phyloP scores from a whole-genome alignment of 2,329 filamentous ascomycete species.

The Diaporthe capsici region DNA sequence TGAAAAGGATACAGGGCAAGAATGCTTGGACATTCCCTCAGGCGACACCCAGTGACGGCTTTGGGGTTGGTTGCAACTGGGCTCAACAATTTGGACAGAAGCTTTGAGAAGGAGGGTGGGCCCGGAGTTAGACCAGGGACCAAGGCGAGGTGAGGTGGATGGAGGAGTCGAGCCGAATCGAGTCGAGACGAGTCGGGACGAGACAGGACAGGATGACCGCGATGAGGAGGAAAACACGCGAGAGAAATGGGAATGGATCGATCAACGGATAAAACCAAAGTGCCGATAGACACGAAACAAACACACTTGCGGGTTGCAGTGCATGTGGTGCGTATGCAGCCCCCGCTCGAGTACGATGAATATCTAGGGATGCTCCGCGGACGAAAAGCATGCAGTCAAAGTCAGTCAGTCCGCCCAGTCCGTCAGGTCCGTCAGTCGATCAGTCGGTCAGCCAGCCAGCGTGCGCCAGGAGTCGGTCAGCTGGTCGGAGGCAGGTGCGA shows the following conservation, averaged over 20 bases:
- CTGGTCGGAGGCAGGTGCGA: neutral
- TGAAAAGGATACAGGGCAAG: neutral
- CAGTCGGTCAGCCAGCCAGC: slow-evolving; percentile 3
- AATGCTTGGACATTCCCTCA: slow-evolving; percentile 19
- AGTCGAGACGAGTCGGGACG: neutral
- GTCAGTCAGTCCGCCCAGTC: neutral
- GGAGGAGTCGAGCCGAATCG: neutral
- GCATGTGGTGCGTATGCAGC: slow-evolving; percentile 18
- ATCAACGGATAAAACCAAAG: slow-evolving; percentile 1
- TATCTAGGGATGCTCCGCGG: neutral
- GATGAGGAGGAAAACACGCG: neutral
- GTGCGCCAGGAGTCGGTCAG: slow-evolving; percentile 2
- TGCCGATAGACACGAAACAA: neutral
- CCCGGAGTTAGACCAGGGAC: neutral
- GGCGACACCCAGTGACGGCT: neutral
- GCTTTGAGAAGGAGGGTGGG: slow-evolving; percentile 25
- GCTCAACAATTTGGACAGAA: slow-evolving; percentile 20
- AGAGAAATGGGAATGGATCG: neutral
- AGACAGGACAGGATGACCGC: neutral
- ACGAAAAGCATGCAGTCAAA: neutral
- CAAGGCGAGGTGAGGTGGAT: slow-evolving; percentile 2
- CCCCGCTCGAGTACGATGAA: slow-evolving; percentile 18
- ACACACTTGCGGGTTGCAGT: slow-evolving; percentile 13
- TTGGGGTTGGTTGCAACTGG: slow-evolving; percentile 1
- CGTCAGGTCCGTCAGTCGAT: neutral